Percentiles rank a stretch among this genome's conserved stretches.
Conservation (phyloP, 108 stramenopile genomes). For the Asterionellopsis glacialis region DNA sequence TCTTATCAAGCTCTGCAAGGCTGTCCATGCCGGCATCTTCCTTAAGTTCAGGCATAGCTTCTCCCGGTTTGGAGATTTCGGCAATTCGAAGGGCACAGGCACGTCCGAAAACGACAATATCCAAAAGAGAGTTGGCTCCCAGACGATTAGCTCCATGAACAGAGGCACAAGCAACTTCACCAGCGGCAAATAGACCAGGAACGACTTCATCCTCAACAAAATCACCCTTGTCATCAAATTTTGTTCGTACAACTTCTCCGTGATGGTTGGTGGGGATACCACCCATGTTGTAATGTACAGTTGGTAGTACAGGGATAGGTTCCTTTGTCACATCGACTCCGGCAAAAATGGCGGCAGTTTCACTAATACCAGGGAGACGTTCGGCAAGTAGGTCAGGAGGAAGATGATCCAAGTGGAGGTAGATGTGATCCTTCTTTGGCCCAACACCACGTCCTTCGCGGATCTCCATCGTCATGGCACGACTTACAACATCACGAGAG, state of each 20-base stretch:
- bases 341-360: conserved; percentile 98
- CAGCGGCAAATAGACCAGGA: conserved; percentile 97
- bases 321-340: conserved; percentile 99
- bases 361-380: conserved; percentile 96
- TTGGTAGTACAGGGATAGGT: conserved; percentile 96
- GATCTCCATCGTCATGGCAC: conserved; percentile 99
- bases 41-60: conserved; percentile 58
- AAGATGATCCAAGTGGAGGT: conserved; percentile 98
- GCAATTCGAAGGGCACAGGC: conserved; percentile 96
- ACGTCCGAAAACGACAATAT: conserved; percentile 99
- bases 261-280: conserved; percentile 97
- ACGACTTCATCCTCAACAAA: conserved; percentile 77
- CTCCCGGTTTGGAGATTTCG: conserved; percentile 93
- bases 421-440: conserved; percentile 94
- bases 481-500: conserved; percentile 94
- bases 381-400: conserved; percentile 95
- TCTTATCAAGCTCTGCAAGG: conserved; percentile 80
- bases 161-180: conserved; percentile 97
- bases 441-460: conserved; percentile 98
- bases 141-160: conserved; percentile 99
- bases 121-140: conserved; percentile 96
- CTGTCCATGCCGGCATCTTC: conserved; percentile 85
- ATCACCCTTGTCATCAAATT: conserved; percentile 60
- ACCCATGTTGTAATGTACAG: conserved; percentile 96
- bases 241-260: conserved; percentile 92